Conservation (phyloP, 129 eudicot genomes). For the Pittosporum tobira region DNA sequence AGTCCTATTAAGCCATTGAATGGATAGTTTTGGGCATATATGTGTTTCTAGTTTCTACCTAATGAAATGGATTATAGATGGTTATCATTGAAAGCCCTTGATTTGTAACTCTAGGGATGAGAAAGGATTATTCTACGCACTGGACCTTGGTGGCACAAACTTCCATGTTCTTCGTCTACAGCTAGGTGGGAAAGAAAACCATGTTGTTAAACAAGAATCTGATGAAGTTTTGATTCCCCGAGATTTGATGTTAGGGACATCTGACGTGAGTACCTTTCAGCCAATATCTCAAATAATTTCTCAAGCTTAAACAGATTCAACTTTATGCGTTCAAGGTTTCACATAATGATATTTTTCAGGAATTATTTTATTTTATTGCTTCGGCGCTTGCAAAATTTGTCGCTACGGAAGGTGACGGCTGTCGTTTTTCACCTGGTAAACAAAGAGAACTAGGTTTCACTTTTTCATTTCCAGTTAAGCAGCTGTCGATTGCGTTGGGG, state of each 20-base stretch:
- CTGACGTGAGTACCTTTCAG: slow-evolving; percentile 48
- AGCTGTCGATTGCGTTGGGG: slow-evolving; percentile 77
- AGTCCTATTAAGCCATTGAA: no score
- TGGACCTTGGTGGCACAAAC: slow-evolving; percentile 99
- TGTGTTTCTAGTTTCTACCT: no score
- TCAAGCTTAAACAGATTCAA: neutral
- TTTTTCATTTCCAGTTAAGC: slow-evolving; percentile 89
- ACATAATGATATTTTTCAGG: slow-evolving; percentile 27
- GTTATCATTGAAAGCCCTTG: neutral
- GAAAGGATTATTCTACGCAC: slow-evolving; percentile 81
- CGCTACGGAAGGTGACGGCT: slow-evolving; percentile 66
- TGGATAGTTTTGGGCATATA: no score
- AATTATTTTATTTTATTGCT: slow-evolving; percentile 75
- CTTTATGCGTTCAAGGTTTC: neutral
- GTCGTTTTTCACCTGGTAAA: slow-evolving; percentile 58
- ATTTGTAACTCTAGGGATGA: slow-evolving; percentile 46
- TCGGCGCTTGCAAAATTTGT: slow-evolving; percentile 84
- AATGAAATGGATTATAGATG: neutral
- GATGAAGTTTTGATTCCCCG: slow-evolving; percentile 80
- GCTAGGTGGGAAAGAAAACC: slow-evolving; percentile 52
- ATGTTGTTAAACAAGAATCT: slow-evolving; percentile 50
- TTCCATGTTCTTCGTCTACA: slow-evolving; percentile 83
- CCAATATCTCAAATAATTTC: neutral
- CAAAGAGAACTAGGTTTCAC: slow-evolving; percentile 95
- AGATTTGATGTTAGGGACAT: slow-evolving; percentile 72